phyloP scores from a whole-genome alignment of 169 alveolate species.

The Plasmodium vivax region DNA sequence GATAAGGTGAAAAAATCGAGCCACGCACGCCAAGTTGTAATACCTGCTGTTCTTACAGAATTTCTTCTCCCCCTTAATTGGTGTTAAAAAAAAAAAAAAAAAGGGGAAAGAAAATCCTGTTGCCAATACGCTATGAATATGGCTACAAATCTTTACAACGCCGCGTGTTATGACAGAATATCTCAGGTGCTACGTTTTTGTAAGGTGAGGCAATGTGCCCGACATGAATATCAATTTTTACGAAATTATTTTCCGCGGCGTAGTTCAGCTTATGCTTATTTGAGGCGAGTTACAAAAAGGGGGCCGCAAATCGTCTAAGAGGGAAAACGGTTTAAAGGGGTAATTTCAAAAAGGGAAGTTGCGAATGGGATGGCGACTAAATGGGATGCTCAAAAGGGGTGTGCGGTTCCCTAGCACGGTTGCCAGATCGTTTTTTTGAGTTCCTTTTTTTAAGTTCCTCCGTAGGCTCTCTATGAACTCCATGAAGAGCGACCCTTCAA shows the following conservation, averaged over 20 bases:
- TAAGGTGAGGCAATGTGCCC: neutral
- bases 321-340: neutral
- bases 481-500: neutral
- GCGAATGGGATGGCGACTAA: neutral
- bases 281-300: neutral
- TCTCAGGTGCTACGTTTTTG: neutral
- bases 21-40: neutral
- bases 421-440: neutral
- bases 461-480: neutral
- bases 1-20: neutral
- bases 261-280: neutral
- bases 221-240: neutral
- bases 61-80: neutral
- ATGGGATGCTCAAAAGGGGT: neutral
- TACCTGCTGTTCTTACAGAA: neutral
- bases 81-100: neutral
- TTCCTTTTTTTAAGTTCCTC: neutral
- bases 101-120: neutral
- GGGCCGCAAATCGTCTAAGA: neutral
- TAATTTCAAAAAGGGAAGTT: neutral
- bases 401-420: neutral
- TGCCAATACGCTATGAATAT: neutral
- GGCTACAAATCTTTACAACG: neutral
- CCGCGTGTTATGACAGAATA: neutral
- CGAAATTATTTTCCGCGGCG: neutral